Percentiles rank a stretch among this genome's conserved stretches.
Conservation (phyloP, 1,139 yeast species). For the Taiozyma sp. region DNA sequence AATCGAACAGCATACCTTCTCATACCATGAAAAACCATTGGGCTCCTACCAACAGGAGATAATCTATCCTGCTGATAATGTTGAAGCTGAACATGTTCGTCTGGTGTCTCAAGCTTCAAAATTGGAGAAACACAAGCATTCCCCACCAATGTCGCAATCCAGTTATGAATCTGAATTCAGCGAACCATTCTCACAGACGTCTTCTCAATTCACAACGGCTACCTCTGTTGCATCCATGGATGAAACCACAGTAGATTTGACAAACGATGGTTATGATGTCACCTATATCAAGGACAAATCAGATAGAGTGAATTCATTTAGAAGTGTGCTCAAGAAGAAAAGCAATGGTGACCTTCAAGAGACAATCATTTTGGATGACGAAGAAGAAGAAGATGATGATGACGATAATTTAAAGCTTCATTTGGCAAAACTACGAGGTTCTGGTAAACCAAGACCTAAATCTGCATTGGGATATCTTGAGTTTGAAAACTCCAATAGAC, state of each 20-base stretch:
- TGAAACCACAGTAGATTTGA: conserved; percentile 34
- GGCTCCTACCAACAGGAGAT: conserved; percentile 2
- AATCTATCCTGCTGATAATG: conserved; percentile 4
- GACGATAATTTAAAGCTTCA: conserved; percentile 4
- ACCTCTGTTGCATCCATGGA: conserved; percentile 4
- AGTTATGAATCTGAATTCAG: conserved; percentile 21
- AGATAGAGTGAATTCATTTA: conserved; percentile 31
- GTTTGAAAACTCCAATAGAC: conserved; percentile 4
- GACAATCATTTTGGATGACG: conserved; percentile 34
- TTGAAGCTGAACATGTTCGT: conserved; percentile 8
- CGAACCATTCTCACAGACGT: conserved; percentile 17
- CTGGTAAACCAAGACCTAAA: conserved; percentile 5
- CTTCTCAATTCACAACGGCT: conserved; percentile 4
- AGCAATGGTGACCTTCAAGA: conserved; percentile 42
- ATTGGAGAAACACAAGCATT: neutral
- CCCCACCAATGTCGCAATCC: conserved; percentile 19
- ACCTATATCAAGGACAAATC: conserved; percentile 35
- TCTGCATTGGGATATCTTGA: conserved; percentile 7
- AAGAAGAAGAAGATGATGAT: too few relatives aligned
- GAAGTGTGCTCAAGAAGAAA: conserved; percentile 37
- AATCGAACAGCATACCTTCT: neutral
- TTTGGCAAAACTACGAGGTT: neutral
- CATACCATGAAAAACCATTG: neutral
- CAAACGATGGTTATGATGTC: conserved; percentile 37
- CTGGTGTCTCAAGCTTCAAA: neutral